A percentile compares a stretch with the other conserved stretches of the same genome.
Evolutionary conservation across 352 stramenopile species (phyloP).

Genomic region (Globisporangium apiculatum): DNA sequence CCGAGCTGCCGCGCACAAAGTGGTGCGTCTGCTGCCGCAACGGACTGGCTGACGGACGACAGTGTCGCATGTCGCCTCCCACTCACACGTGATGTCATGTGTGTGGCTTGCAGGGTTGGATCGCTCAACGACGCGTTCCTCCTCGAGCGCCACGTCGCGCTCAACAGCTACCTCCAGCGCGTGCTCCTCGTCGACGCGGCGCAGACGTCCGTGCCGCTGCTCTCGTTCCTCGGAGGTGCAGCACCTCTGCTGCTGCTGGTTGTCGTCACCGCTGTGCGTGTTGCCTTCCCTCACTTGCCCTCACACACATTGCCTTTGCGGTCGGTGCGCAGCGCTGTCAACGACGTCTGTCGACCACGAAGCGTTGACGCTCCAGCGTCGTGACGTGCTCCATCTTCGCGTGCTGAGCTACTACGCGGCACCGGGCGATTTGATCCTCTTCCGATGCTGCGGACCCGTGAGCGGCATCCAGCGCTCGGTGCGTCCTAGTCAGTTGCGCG

Average conservation of each 20-base stretch:
- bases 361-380: constrained; percentile 18
- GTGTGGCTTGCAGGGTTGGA: constrained; percentile 17
- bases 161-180: constrained; percentile 42
- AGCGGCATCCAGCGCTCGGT: constrained; percentile 46
- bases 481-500: neutral
- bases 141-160: constrained; percentile 19
- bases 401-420: constrained; percentile 45
- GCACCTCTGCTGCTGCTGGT: neutral
- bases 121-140: constrained; percentile 33
- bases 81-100: neutral
- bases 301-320: neutral
- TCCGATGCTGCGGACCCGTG: constrained; percentile 38
- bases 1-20: constrained; percentile 27
- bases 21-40: constrained; percentile 18
- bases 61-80: neutral
- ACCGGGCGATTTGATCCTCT: constrained; percentile 50
- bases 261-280: neutral
- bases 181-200: constrained; percentile 35
- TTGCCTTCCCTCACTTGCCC: no score
- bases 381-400: constrained; percentile 52
- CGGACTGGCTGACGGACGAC: no score
- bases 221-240: constrained; percentile 55
- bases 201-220: constrained; percentile 28
- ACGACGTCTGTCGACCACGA: constrained; percentile 25
- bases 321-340: constrained; percentile 16